Evolutionary conservation across 2,329 filamentous ascomycete species (phyloP).

Genomic region (Venturia aucupariae): DNA sequence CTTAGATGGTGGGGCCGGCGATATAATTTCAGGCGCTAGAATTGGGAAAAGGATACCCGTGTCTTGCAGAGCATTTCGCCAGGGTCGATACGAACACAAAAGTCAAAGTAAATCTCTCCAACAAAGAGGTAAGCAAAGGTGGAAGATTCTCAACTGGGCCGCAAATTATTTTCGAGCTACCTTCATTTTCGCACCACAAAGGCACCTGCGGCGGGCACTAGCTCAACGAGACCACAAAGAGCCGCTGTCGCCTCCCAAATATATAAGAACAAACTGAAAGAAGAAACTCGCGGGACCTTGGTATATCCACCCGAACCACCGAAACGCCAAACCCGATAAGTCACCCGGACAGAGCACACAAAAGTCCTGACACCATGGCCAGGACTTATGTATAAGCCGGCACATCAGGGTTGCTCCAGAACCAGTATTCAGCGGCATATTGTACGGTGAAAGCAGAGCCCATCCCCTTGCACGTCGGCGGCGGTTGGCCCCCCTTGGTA

Average conservation of each 20-base stretch:
- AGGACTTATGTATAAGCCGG: neutral
- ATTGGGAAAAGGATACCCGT: neutral
- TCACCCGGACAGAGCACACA: slow-evolving; percentile 19
- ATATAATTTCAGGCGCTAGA: neutral
- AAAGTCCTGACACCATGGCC: neutral
- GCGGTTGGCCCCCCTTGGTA: slow-evolving; percentile 72
- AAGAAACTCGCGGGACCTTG: neutral
- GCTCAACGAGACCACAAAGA: neutral
- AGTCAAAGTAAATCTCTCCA: neutral
- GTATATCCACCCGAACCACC: slow-evolving; percentile 13
- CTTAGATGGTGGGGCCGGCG: neutral
- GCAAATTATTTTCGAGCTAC: slow-evolving; percentile 3
- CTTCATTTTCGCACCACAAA: neutral
- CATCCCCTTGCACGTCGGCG: slow-evolving; percentile 61
- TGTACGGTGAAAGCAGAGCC: slow-evolving; percentile 58
- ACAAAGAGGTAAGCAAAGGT: neutral
- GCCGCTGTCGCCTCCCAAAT: neutral
- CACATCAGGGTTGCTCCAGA: slow-evolving; percentile 25
- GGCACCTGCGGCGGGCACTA: no score
- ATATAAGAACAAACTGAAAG: neutral
- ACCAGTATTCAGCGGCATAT: slow-evolving; percentile 77
- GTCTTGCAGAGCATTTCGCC: neutral
- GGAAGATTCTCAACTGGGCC: neutral
- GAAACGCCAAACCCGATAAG: slow-evolving; percentile 26
- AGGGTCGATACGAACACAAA: neutral